These are phyloP conservation scores for Bassia scoparia DNA, from an alignment of 148 eudicot genomes.

Conservation along the genomic window DNA sequence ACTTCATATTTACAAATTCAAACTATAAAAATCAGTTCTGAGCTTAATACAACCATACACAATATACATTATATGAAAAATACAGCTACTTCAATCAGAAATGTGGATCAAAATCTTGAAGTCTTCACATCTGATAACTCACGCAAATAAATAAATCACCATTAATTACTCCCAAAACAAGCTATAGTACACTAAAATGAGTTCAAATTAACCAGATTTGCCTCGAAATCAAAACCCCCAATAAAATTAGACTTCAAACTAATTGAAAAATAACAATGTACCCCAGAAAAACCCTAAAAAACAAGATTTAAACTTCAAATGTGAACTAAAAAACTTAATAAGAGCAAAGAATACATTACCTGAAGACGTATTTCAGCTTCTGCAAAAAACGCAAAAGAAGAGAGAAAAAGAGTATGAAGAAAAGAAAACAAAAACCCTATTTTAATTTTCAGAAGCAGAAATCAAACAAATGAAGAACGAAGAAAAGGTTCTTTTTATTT, in stretches of 20 bases:
- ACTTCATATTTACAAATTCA: background rate
- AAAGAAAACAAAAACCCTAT: conserved; percentile 6
- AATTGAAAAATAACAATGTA: background rate
- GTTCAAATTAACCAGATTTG: background rate
- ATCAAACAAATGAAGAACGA: background rate
- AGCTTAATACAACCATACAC: background rate
- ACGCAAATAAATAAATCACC: background rate
- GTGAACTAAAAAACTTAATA: conserved; percentile 19
- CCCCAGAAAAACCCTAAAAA: conserved; percentile 6
- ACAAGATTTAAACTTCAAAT: background rate
- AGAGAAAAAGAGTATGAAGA: background rate
- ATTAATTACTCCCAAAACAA: background rate
- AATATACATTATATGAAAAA: background rate
- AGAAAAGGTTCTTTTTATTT: background rate
- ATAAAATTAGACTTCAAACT: background rate
- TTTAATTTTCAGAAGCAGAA: background rate
- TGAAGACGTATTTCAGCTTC: conserved; percentile 1
- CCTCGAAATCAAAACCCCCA: background rate
- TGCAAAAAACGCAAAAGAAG: background rate
- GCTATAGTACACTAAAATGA: background rate
- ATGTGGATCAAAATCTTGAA: background rate
- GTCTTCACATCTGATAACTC: background rate
- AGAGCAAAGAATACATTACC: conserved; percentile 4
- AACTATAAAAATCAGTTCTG: background rate
- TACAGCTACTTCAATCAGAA: background rate